These are phyloP conservation scores for Lachancea waltii DNA, from an alignment of 805 yeast genomes.

Conservation along the genomic window DNA sequence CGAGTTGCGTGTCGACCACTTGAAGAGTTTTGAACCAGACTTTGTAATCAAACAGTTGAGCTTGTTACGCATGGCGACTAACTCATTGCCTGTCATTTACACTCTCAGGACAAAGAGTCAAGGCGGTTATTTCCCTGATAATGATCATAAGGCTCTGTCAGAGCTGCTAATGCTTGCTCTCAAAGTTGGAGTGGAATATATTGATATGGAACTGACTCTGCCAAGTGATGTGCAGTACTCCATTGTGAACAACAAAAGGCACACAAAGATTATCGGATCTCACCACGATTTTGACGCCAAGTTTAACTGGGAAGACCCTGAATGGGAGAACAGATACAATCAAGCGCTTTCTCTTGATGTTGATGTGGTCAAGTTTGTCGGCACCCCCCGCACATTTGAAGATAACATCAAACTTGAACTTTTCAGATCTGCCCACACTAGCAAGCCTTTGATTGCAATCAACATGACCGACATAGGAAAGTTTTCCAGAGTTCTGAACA, in stretches of 20 bases:
- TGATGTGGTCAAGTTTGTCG: constrained; percentile 79
- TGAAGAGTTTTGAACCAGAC: constrained; percentile 42
- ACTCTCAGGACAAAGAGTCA: constrained; percentile 73
- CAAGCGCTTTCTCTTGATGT: constrained; percentile 59
- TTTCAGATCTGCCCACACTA: constrained; percentile 52
- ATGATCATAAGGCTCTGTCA: constrained; percentile 41
- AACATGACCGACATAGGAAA: constrained; percentile 76
- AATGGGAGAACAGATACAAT: constrained; percentile 68
- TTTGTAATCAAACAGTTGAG: constrained; percentile 74
- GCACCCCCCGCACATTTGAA: constrained; percentile 53
- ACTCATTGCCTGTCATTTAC: constrained; percentile 68
- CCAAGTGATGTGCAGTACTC: constrained; percentile 50
- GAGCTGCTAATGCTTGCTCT: constrained; percentile 55
- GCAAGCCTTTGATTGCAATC: constrained; percentile 68
- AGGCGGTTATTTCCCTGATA: constrained; percentile 77
- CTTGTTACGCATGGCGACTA: constrained; percentile 53
- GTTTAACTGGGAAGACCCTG: constrained; percentile 58
- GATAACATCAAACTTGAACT: constrained; percentile 69
- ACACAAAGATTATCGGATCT: constrained; percentile 73
- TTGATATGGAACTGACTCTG: constrained; percentile 72
- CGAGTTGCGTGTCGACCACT: constrained; percentile 73
- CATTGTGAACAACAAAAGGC: constrained; percentile 46
- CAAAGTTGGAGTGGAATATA: constrained; percentile 70
- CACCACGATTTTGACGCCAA: constrained; percentile 67
- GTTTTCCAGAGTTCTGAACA: constrained; percentile 71